A percentile compares a stretch with the other conserved stretches of the same genome.
Evolutionary conservation across 208 protist genomes (phyloP).

Genomic region (Leishmania mexicana): DNA sequence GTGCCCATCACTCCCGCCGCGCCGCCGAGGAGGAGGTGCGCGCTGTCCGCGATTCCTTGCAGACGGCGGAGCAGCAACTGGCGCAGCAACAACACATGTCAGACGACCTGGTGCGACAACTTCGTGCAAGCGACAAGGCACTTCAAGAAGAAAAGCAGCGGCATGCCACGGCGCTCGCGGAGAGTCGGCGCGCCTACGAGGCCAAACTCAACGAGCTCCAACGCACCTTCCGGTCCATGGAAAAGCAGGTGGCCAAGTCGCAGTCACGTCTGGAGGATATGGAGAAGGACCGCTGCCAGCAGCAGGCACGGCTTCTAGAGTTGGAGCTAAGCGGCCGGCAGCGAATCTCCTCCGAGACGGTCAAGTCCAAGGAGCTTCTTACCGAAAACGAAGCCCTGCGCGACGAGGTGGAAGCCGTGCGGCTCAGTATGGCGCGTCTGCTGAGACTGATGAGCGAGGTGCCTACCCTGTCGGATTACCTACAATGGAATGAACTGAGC

Average conservation of each 20-base stretch:
- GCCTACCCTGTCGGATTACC: constrained; percentile 61
- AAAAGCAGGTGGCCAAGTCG: constrained; percentile 32
- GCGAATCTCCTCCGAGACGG: constrained; percentile 17
- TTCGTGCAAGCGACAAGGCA: constrained; percentile 23
- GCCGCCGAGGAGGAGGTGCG: constrained; percentile 25
- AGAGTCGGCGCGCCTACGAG: constrained; percentile 32
- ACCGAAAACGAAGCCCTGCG: constrained; percentile 41
- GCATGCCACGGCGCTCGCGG: constrained; percentile 28
- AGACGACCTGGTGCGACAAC: constrained; percentile 23
- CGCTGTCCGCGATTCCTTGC: constrained; percentile 23
- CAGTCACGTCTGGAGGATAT: constrained; percentile 32
- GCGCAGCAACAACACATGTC: constrained; percentile 32
- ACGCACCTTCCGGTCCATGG: constrained; percentile 21
- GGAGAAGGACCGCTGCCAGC: constrained; percentile 32
- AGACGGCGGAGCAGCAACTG: constrained; percentile 27
- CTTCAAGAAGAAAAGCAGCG: constrained; percentile 23
- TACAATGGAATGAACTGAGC: constrained; percentile 56
- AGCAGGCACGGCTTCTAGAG: constrained; percentile 36
- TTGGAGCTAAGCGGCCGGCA: constrained; percentile 28
- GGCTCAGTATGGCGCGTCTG: constrained; percentile 74
- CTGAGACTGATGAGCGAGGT: constrained; percentile 74
- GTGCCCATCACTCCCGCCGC: constrained; percentile 5
- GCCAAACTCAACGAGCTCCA: constrained; percentile 30
- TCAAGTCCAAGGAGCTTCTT: constrained; percentile 22
- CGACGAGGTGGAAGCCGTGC: constrained; percentile 61